These are phyloP conservation scores for Thermomucor indicae-seudaticae DNA, from an alignment of 371 early-diverging fungal genomes.

Conservation along the genomic window DNA sequence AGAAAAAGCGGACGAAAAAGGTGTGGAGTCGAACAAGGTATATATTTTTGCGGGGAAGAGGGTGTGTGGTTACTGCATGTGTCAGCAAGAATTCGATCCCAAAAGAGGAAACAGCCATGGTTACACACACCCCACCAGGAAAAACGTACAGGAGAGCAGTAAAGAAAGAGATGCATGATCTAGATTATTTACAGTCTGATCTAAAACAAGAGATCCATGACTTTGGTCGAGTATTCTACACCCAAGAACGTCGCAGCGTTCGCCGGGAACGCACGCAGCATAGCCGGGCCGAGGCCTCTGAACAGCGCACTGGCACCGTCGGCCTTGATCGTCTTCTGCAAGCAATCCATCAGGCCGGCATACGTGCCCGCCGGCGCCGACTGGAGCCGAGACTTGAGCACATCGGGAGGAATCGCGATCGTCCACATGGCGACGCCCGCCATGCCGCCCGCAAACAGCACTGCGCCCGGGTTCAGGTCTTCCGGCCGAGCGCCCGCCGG, in stretches of 20 bases:
- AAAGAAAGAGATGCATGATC: too few species aligned
- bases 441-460: slow-evolving; percentile 95
- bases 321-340: slow-evolving; percentile 74
- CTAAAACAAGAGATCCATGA: slow-evolving; percentile 43
- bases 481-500: slow-evolving; percentile 68
- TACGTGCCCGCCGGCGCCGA: slow-evolving; percentile 93
- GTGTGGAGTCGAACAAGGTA: too few species aligned
- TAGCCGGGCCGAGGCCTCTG: slow-evolving; percentile 94
- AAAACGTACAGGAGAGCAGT: too few species aligned
- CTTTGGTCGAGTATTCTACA: slow-evolving; percentile 44
- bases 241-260: slow-evolving; percentile 74
- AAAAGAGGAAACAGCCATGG: too few species aligned
- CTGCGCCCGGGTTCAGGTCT: slow-evolving; percentile 71
- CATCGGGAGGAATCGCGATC: slow-evolving; percentile 92
- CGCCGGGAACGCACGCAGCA: slow-evolving; percentile 94
- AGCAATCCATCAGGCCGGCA: slow-evolving; percentile 74
- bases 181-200: too few species aligned
- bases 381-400: slow-evolving; percentile 95
- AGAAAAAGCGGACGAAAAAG: too few species aligned
- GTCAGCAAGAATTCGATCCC: too few species aligned
- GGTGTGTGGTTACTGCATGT: too few species aligned
- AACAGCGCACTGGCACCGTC: slow-evolving; percentile 94
- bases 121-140: too few species aligned
- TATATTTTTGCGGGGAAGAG: too few species aligned
- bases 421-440: slow-evolving; percentile 85